Conservation (phyloP, 2,329 filamentous ascomycete genomes). For the Blastomyces silverae region DNA sequence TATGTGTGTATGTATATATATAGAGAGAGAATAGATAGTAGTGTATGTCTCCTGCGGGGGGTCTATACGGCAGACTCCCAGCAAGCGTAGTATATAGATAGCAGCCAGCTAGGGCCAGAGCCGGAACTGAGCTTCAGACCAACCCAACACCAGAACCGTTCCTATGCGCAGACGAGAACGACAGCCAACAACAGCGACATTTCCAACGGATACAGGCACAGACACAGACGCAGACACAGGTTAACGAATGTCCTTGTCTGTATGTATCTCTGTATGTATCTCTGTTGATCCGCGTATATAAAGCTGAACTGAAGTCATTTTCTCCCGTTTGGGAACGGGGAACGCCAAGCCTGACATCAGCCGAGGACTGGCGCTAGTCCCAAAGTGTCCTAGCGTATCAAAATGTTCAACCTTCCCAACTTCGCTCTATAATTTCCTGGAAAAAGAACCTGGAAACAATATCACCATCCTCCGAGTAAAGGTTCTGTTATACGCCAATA, state of each 20-base stretch:
- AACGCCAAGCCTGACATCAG: neutral
- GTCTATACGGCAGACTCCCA: neutral
- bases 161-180: neutral
- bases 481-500: neutral
- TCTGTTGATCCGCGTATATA: neutral
- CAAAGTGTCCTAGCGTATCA: neutral
- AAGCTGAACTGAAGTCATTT: neutral
- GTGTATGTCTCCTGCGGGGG: neutral
- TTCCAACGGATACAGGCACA: neutral
- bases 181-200: neutral
- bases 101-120: neutral
- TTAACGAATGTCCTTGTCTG: neutral
- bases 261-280: neutral
- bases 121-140: neutral
- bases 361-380: neutral
- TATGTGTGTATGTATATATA: neutral
- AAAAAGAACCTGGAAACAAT: neutral
- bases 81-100: conserved; percentile 5
- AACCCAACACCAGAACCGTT: neutral
- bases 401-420: conserved; percentile 8
- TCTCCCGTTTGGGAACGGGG: neutral
- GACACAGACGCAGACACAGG: neutral
- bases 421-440: neutral
- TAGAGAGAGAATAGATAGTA: too few species aligned
- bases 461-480: neutral